Evolutionary conservation across 2,329 filamentous ascomycete species (phyloP), one percentile per base, ranked within the genome.

Genomic region (Diaporthe sp.): DNA sequence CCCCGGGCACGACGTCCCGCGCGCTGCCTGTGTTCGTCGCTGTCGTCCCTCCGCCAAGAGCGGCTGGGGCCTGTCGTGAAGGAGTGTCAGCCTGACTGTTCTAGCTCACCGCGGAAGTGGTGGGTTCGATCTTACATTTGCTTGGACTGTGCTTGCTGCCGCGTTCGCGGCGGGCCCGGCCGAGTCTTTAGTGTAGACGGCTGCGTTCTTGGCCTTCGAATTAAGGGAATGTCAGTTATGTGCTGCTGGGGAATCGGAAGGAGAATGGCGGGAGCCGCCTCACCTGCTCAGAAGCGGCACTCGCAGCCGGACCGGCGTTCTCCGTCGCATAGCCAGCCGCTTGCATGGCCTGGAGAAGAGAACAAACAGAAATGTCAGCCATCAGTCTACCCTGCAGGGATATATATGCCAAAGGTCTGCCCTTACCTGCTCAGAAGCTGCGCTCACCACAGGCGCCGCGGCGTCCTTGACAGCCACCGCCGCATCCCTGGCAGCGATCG

Each of bases 1-100:
- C 89, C 77, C 88, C 84, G 51, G 88, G 84, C 1, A 88, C 86
- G 15, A 87, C 82, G 77, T 87, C 83, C 49, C 65, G 19, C 15
- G 62, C 28, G 46, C 39, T 51, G 17, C 9, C 49, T 31, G 46
- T 34, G 42, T 55, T 53, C 19, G 57, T 58, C 49, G 46, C 19
- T 58, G 58, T 28, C 3, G 34, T 22, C 4, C 34, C 70, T 61
- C 44, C 44, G n/a, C 46, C 49, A 6, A 61, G 55, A 2, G 25
- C 57, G 6, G 34, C 22, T 53, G 70, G 58, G 58, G 70, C 70
- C 70, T 72, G 19, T 53, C 34, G 1, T 31, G 6, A 8, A 13
- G 31, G 31, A 22, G 25, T 4, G 22, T 61, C 3, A 61, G 34
- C 3, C 6, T 12, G 44, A 7, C 31, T 65, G 22, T 1, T 53